Base-by-base conservation (phyloP, 1,284 basidiomycete species). In the Cerioporus squamosus region DNA sequence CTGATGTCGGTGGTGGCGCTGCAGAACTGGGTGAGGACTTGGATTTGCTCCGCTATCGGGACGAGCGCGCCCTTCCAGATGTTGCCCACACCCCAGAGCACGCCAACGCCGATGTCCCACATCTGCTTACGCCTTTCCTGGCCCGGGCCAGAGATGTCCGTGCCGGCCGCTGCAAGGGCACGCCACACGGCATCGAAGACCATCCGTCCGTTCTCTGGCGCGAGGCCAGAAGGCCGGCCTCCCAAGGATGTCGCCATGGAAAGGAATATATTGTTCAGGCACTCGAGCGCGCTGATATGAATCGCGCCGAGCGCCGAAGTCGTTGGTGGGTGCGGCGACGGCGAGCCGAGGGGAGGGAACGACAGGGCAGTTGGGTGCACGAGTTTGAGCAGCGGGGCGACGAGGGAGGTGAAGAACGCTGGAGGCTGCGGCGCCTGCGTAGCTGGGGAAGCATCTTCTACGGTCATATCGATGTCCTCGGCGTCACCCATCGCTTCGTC, bases 221-320 rank as follows among this genome's bases (percentile, higher is more conserved):
- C 83, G 5, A 81, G 70, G 18, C 70, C 72, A 10, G 77, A 75
- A 3, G 76, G 73, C 0, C 55, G 58, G 23, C 53, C 57, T 8
- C 53, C 57, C 22, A 55, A 31, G 48, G 63, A 49, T 45, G 82
- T 72, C 4, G 87, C 81, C 22, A 93, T 79, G 1, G 93, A 89
- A 49, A 97, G 79, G 67, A 96, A 90, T 15, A 95, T 81, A 73
- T 98, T 97, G 72, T 94, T 96, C 55, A 97, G 81, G 66, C 94
- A 95, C 73, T 97, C 94, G 49, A 96, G 80, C 7, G 94, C 93
- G 60, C 88, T 82, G 50, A 94, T 80, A 70, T 97, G 94, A 45
- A 97, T 85, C 1, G 88, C 84, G 60, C 88, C 84, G 39, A 97
- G 82, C 7, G 81, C 88, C 10, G 93, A 92, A 0, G 94, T 95